Evolutionary conservation across 257 asterid genomes (phyloP), one percentile per base, ranked within the genome.

Genomic region (Solanum peruvianum): DNA sequence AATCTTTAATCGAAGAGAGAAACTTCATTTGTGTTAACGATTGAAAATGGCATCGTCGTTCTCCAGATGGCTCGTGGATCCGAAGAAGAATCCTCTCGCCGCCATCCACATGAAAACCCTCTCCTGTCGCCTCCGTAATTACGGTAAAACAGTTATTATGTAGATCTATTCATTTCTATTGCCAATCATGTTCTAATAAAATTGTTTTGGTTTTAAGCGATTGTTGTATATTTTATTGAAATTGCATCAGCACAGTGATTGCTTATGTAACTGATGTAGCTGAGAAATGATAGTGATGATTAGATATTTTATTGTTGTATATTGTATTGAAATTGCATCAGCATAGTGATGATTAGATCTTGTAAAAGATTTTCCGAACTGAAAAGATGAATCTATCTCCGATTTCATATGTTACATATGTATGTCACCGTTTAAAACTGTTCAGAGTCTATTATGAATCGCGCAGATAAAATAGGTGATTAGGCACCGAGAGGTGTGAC

Each of bases 41-140:
- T 78, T 60, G 44, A 82, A 45, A 12, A 88, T 94, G 98, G 93
- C 94, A 70, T 39, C 86, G 89, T 87, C 97, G 11, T 64, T 95
- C 45, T 33, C 92, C 8, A 91, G 91, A 71, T 95, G 98, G 98
- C 86, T 95, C 14, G 92, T 93, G 44, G 97, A 95, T 84, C 98
- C 98, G 14, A 93, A 84, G 87, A 94, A 93, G 92, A 95, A 95
- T 78, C 97, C 95, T 0, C 93, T 95, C 60, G 98, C 98, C 11
- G 94, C 94, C 37, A 49, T 92, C 21, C 98, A 95, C 87, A 93
- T 88, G 97, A 95, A 91, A 89, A 14, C 94, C 45, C 33, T 95
- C 75, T 81, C 90, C 72, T 49, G 35, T 52, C 96, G 98, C 89
- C 97, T 95, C 86, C 92, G 95, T 37, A 93, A 89, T 87, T 95